A percentile compares a stretch with the other conserved stretches of the same genome.
phyloP scores from a whole-genome alignment of 1,284 basidiomycete genomes.

The Puccinia polysora region DNA sequence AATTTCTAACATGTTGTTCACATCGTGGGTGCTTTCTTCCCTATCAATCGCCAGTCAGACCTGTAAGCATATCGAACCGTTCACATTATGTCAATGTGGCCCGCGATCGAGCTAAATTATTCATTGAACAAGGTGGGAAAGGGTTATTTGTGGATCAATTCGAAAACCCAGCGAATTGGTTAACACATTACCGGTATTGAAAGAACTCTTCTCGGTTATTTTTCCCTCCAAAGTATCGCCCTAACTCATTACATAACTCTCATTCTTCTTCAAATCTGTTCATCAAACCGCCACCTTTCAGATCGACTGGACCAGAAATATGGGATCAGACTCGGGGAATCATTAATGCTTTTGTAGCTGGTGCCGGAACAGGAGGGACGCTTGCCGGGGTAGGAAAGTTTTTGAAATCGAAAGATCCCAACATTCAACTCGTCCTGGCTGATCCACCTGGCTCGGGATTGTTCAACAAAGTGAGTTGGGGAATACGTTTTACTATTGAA shows the following conservation, averaged over 20 bases:
- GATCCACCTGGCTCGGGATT: slow-evolving; percentile 94
- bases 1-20: background rate
- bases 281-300: slow-evolving; percentile 57
- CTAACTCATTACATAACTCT: background rate
- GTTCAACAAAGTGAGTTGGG: slow-evolving; percentile 77
- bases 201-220: slow-evolving; percentile 49
- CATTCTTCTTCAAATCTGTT: slow-evolving; percentile 8
- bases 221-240: background rate
- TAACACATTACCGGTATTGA: slow-evolving; percentile 73
- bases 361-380: slow-evolving; percentile 94
- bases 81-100: slow-evolving; percentile 35
- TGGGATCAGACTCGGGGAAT: slow-evolving; percentile 83
- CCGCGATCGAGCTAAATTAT: background rate
- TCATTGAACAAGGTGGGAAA: background rate
- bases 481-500: background rate
- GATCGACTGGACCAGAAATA: slow-evolving; percentile 90
- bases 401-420: slow-evolving; percentile 65
- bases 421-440: slow-evolving; percentile 69
- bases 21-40: slow-evolving; percentile 59
- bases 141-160: slow-evolving; percentile 74
- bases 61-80: slow-evolving; percentile 18
- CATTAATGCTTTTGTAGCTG: slow-evolving; percentile 84
- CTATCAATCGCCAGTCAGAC: background rate
- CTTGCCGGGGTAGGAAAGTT: slow-evolving; percentile 78
- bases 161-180: slow-evolving; percentile 52